phyloP scores from a whole-genome alignment of 2,329 filamentous ascomycete genomes.

The Xylariaceae sp. region DNA sequence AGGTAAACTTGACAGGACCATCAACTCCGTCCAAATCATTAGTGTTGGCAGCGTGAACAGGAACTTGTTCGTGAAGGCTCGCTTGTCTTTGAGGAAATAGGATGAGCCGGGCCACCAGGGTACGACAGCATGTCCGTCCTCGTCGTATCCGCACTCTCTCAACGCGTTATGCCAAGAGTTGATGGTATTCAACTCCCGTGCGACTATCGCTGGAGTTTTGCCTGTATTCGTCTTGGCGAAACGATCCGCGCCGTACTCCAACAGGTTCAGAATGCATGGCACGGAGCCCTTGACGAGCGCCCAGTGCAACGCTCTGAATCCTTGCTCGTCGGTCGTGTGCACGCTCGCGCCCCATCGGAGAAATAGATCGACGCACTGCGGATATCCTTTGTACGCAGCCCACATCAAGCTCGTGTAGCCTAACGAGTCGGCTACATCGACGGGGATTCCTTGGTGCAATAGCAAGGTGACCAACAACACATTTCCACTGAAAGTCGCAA shows the following conservation, averaged over 20 bases:
- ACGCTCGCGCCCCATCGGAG: constrained; percentile 94
- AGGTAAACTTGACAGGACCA: constrained; percentile 66
- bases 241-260: constrained; percentile 92
- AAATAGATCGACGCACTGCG: constrained; percentile 85
- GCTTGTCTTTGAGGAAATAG: constrained; percentile 69
- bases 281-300: constrained; percentile 88
- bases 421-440: constrained; percentile 83
- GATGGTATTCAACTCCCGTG: constrained; percentile 82
- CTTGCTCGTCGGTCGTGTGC: constrained; percentile 82
- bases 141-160: constrained; percentile 75
- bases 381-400: constrained; percentile 96
- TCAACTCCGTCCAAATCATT: constrained; percentile 65
- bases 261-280: constrained; percentile 83
- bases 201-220: constrained; percentile 82
- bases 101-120: constrained; percentile 68
- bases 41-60: constrained; percentile 86
- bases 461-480: constrained; percentile 83
- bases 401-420: constrained; percentile 97
- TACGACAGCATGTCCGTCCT: constrained; percentile 65
- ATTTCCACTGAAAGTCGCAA: constrained; percentile 95
- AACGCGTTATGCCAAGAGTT: constrained; percentile 78
- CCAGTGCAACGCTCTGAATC: constrained; percentile 95
- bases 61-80: constrained; percentile 74
- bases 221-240: constrained; percentile 85
- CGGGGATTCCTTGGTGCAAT: constrained; percentile 89